phyloP scores from a whole-genome alignment of 257 asterid genomes.

The Oldenlandia corymbosa region DNA sequence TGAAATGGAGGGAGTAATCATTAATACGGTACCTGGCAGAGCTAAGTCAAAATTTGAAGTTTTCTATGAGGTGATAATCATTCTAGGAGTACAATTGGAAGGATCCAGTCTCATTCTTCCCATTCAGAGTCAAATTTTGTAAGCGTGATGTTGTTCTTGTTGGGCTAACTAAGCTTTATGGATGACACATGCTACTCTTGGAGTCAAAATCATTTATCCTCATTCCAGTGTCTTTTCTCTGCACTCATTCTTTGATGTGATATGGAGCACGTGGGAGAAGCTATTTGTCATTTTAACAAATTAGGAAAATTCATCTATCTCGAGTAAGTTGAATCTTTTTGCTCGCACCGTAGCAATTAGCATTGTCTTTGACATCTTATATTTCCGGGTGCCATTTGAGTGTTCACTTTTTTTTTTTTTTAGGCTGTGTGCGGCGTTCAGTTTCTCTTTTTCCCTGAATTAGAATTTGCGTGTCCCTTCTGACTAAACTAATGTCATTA shows the following conservation, averaged over 20 bases:
- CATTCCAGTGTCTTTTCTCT: neutral
- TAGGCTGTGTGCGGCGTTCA: neutral
- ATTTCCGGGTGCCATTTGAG: neutral
- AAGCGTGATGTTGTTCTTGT: neutral
- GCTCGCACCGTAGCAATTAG: neutral
- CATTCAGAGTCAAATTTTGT: neutral
- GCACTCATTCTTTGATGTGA: neutral
- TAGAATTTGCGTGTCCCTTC: neutral
- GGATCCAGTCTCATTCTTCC: neutral
- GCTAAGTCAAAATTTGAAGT: neutral
- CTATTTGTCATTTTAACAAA: neutral
- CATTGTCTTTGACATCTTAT: neutral
- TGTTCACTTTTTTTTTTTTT: neutral
- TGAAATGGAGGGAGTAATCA: neutral
- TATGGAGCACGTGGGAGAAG: neutral
- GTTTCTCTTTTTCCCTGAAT: neutral
- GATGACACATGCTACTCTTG: neutral
- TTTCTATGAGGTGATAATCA: too few relatives aligned
- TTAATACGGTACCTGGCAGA: neutral
- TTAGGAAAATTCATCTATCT: too few relatives aligned
- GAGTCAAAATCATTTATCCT: neutral
- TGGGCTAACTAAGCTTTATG: neutral
- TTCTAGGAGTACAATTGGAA: neutral
- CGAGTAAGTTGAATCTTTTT: neutral
- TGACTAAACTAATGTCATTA: neutral